Evolutionary conservation across 495 filamentous ascomycete genomes (phyloP).

Genomic region (Podospora bellae-mahoneyi): DNA sequence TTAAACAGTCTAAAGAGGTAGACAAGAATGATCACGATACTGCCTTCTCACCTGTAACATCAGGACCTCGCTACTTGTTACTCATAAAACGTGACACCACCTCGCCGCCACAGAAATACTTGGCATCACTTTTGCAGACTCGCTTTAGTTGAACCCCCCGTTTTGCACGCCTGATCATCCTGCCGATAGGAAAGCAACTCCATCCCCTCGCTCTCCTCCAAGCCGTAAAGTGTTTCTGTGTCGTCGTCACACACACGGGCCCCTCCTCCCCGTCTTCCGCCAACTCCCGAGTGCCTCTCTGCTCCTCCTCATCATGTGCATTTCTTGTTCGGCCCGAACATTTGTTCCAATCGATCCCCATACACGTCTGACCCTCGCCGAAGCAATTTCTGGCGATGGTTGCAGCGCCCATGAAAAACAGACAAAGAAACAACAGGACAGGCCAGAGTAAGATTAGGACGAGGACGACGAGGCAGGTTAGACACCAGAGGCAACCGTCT

Average conservation of each 20-base stretch:
- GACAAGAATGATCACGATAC: neutral
- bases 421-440: too few relatives aligned
- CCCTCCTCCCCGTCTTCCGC: neutral
- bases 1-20: neutral
- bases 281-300: neutral
- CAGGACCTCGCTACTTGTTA: neutral
- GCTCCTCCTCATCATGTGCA: neutral
- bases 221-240: neutral
- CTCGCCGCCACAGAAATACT: too few relatives aligned
- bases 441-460: too few relatives aligned
- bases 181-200: neutral
- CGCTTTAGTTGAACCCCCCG: too few relatives aligned
- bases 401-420: too few relatives aligned
- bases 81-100: too few relatives aligned
- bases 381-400: too few relatives aligned
- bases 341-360: too few relatives aligned
- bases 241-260: neutral
- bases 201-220: neutral
- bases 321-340: neutral
- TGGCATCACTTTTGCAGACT: too few relatives aligned
- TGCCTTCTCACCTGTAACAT: neutral
- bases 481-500: too few relatives aligned
- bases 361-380: too few relatives aligned
- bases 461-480: too few relatives aligned
- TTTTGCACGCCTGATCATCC: neutral